Conservation (phyloP, 768 basidiomycete genomes). For the Tulasnella sp. region DNA sequence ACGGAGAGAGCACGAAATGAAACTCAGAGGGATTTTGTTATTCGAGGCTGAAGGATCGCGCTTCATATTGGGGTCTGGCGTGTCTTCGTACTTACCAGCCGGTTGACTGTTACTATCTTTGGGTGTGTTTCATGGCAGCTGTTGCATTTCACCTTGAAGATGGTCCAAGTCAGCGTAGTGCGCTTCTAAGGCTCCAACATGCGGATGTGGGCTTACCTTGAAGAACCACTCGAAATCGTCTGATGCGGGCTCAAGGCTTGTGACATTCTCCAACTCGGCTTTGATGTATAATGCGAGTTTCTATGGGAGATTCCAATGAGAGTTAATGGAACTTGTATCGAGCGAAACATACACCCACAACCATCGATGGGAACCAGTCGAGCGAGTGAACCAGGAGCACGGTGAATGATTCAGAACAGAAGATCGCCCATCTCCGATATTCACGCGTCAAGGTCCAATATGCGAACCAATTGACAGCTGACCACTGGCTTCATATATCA, state of each 20-base stretch:
- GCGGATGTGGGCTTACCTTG: too few relatives aligned
- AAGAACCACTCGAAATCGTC: slow-evolving; percentile 74
- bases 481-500: too few relatives aligned
- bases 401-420: too few relatives aligned
- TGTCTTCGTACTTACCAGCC: slow-evolving; percentile 42
- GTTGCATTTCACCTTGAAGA: slow-evolving; percentile 56
- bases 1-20: not conserved
- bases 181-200: not conserved
- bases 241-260: slow-evolving; percentile 50
- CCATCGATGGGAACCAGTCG: not conserved
- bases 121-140: slow-evolving; percentile 69
- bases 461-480: too few relatives aligned
- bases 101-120: slow-evolving; percentile 61
- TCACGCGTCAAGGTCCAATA: too few relatives aligned
- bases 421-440: too few relatives aligned
- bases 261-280: slow-evolving; percentile 73
- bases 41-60: too few relatives aligned
- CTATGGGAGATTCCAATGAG: not conserved
- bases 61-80: too few relatives aligned
- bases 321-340: too few relatives aligned
- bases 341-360: not conserved
- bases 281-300: slow-evolving; percentile 20
- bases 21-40: not conserved
- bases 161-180: slow-evolving; percentile 1
- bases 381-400: too few relatives aligned